Evolutionary conservation across 352 stramenopile species (phyloP).

Genomic region (Phytopythium mirpurense): DNA sequence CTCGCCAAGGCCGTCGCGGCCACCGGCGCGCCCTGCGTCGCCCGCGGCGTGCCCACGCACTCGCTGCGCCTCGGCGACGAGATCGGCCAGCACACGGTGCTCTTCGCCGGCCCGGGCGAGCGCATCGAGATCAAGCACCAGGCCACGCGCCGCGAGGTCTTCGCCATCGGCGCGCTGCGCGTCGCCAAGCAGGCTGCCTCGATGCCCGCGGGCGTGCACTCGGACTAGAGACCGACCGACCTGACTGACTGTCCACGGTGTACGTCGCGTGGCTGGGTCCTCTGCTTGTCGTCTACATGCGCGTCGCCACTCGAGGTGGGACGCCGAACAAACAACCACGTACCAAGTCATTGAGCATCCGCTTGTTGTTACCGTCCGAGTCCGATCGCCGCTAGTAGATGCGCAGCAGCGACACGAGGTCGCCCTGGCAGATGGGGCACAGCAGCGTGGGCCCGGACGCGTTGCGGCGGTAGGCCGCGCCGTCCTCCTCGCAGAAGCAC

Average conservation of each 20-base stretch:
- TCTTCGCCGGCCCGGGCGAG: slow-evolving; percentile 72
- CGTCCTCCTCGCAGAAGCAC: slow-evolving; percentile 83
- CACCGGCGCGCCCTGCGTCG: slow-evolving; percentile 53
- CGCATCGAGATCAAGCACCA: slow-evolving; percentile 85
- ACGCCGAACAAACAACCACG: too few species aligned
- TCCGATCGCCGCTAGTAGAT: slow-evolving; percentile 4
- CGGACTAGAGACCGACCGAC: slow-evolving; percentile 26
- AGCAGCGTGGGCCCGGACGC: slow-evolving; percentile 34
- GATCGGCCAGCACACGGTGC: slow-evolving; percentile 78
- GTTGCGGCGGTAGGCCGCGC: slow-evolving; percentile 55
- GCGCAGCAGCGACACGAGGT: slow-evolving; percentile 67
- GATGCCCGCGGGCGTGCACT: slow-evolving; percentile 53
- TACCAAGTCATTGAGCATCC: too few species aligned
- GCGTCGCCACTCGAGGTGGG: too few species aligned
- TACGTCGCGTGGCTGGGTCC: too few species aligned
- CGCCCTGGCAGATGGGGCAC: slow-evolving; percentile 77
- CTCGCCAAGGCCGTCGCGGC: slow-evolving; percentile 58
- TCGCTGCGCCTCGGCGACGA: slow-evolving; percentile 77
- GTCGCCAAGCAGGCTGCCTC: slow-evolving; percentile 47
- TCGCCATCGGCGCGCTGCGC: slow-evolving; percentile 72
- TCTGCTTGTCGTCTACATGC: too few species aligned
- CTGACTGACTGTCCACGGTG: too few species aligned
- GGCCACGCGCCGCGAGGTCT: slow-evolving; percentile 72
- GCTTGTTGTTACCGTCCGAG: too few species aligned
- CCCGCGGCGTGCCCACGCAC: slow-evolving; percentile 43